These are phyloP conservation scores for Myxozyma neotropica DNA, from an alignment of 805 yeast genomes.

Conservation along the genomic window DNA sequence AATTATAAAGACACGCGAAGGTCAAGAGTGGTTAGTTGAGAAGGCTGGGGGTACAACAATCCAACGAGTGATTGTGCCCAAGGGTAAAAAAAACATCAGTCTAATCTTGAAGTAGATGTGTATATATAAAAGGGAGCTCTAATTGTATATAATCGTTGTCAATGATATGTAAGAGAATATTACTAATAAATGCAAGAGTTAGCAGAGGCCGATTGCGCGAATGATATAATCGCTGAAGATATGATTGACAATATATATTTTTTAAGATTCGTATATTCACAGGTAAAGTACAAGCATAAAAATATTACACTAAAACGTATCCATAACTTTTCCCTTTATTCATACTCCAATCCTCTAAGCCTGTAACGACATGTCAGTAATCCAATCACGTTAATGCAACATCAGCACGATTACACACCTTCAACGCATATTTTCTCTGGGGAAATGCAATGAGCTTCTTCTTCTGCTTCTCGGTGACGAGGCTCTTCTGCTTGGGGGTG, in stretches of 20 bases:
- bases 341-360: conserved; percentile 19
- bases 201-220: background rate
- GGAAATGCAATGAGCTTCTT: conserved; percentile 97
- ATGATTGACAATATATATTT: background rate
- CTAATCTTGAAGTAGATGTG: conserved; percentile 21
- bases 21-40: conserved; percentile 47
- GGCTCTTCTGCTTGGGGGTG: conserved; percentile 80
- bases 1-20: conserved; percentile 44
- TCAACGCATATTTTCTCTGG: conserved; percentile 96
- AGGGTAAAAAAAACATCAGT: conserved; percentile 33
- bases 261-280: conserved; percentile 25
- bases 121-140: background rate
- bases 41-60: conserved; percentile 44
- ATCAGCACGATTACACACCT: conserved; percentile 49
- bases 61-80: conserved; percentile 54
- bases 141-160: background rate
- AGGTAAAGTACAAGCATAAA: conserved; percentile 28
- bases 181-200: background rate
- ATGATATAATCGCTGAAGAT: no score
- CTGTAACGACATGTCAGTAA: no score
- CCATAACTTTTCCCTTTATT: conserved; percentile 16
- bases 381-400: no score
- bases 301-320: conserved; percentile 23
- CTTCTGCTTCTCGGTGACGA: conserved; percentile 83
- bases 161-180: background rate